A percentile compares a stretch with the other conserved stretches of the same genome.
These are phyloP conservation scores for Botrytis squamosa DNA, from an alignment of 2,329 filamentous ascomycete species.

Conservation along the genomic window DNA sequence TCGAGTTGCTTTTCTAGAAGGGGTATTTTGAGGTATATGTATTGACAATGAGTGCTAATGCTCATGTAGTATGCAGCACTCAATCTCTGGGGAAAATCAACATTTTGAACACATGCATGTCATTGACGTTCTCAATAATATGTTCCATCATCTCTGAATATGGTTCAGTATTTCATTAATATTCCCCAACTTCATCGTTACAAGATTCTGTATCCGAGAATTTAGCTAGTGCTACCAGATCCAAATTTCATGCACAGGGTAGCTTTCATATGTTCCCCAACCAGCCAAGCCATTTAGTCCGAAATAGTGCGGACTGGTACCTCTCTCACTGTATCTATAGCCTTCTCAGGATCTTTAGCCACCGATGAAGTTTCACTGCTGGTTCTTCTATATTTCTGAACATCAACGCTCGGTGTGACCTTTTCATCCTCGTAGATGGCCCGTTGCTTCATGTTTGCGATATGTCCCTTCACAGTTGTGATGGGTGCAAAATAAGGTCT, in stretches of 20 bases:
- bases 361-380: conserved; percentile 3
- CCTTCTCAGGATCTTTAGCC: conserved; percentile 20
- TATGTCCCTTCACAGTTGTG: neutral
- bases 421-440: conserved; percentile 10
- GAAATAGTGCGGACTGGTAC: conserved; percentile 23
- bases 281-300: conserved; percentile 3
- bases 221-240: neutral
- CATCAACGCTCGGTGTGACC: neutral
- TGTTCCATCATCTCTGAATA: neutral
- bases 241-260: neutral
- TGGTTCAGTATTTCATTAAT: neutral
- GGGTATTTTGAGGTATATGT: neutral
- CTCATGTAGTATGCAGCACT: neutral
- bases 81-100: neutral
- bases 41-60: neutral
- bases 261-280: neutral
- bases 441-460: conserved; percentile 16
- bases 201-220: neutral
- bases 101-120: neutral
- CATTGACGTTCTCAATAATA: neutral
- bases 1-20: neutral
- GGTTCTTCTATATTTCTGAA: neutral
- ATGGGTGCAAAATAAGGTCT: conserved; percentile 13
- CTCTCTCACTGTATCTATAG: conserved; percentile 16
- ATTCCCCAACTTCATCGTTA: neutral